Base-by-base conservation (phyloP, 768 basidiomycete species). In the Clavulina sp. region DNA sequence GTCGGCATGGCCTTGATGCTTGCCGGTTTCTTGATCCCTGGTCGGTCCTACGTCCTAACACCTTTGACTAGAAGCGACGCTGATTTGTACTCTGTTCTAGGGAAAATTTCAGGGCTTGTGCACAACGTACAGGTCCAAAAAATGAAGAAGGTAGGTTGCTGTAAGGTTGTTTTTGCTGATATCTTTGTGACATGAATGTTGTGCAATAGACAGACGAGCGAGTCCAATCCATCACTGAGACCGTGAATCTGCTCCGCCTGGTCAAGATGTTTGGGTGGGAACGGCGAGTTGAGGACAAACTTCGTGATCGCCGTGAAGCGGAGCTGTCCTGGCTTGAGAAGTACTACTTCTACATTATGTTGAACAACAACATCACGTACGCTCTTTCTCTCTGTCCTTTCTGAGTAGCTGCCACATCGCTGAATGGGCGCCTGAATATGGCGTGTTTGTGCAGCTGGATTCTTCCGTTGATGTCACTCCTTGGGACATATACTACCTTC, bases 201-300 rank as follows among this genome's bases (percentile, higher is more conserved):
- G n/a, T n/a, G n/a, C n/a, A n/a, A n/a, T n/a, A n/a, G n/a, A n/a
- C n/a, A n/a, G n/a, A n/a, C n/a, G n/a, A n/a, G n/a, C n/a, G n/a
- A n/a, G n/a, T n/a, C n/a, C n/a, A n/a, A n/a, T n/a, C n/a, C n/a
- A n/a, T n/a, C n/a, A n/a, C n/a, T n/a, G n/a, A n/a, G n/a, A n/a
- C n/a, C 3, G 67, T 77, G 58, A 72, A 71, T 51, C 71, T 75
- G 18, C 62, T 79, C 13, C 71, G 78, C 18, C 80, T 81, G 74
- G 68, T 81, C 59, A 82, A 84, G 62, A 65, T 82, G 34, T 82
- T 84, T 57, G 81, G 64, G 21, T 66, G 62, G 69, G 69, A 71
- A 52, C 70, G 56, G 13, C 55, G 73, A 41, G 72, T 80, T 59
- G 65, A 72, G 24, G 61, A 69, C 6, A 68, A 69, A 47, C 66